phyloP scores from a whole-genome alignment of 805 yeast species.

The Candida piceae region DNA sequence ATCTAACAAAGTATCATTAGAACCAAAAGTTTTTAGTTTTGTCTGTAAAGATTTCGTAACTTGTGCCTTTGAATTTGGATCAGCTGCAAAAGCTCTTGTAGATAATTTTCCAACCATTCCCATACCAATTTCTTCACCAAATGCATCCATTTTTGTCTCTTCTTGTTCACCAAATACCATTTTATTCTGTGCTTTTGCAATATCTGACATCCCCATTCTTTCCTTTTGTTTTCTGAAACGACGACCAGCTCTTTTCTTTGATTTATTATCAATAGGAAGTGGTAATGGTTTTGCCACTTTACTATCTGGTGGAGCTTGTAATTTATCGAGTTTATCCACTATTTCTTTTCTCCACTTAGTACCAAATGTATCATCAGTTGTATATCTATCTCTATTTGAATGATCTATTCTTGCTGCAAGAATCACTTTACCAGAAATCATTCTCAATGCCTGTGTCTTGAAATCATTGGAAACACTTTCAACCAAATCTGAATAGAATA shows the following conservation, averaged over 20 bases:
- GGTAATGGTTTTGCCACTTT: conserved; percentile 66
- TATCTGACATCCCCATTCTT: conserved; percentile 73
- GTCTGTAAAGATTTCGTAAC: conserved; percentile 12
- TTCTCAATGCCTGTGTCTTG: conserved; percentile 67
- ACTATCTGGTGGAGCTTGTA: conserved; percentile 72
- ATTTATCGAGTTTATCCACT: conserved; percentile 56
- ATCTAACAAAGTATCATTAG: conserved; percentile 18
- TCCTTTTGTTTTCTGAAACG: conserved; percentile 76
- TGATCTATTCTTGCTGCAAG: conserved; percentile 79
- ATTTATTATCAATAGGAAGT: conserved; percentile 65
- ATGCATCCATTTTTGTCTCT: conserved; percentile 52
- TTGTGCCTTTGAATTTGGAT: conserved; percentile 4
- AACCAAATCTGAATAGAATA: conserved; percentile 57
- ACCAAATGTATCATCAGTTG: conserved; percentile 42
- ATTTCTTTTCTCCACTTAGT: conserved; percentile 56
- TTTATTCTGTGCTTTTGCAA: conserved; percentile 78
- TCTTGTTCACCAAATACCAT: conserved; percentile 79
- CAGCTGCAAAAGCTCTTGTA: conserved; percentile 15
- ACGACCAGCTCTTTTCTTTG: conserved; percentile 84
- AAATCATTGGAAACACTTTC: conserved; percentile 53
- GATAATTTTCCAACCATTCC: conserved; percentile 55
- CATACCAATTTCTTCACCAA: conserved; percentile 77
- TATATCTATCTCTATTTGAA: conserved; percentile 31
- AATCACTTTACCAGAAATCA: conserved; percentile 71
- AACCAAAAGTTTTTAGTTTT: conserved; percentile 8